Percentiles rank a stretch among this genome's conserved stretches.
These are phyloP conservation scores for Cryptococcus sp. DNA, from an alignment of 1,284 basidiomycete genomes.

Conservation along the genomic window DNA sequence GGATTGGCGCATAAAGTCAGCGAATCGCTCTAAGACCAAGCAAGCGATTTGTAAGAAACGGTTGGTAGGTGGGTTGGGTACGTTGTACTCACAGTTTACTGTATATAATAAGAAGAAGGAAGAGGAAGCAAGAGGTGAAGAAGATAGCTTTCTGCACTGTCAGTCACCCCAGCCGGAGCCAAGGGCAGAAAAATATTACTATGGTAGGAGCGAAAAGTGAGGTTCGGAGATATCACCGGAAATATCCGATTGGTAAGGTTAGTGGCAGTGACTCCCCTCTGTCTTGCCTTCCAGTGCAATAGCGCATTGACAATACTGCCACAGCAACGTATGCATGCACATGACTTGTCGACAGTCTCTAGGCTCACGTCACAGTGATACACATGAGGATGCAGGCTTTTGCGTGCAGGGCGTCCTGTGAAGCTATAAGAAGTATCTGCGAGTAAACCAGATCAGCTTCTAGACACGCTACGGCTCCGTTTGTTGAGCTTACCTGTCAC, in stretches of 20 bases:
- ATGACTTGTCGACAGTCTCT: too few relatives aligned
- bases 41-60: conserved; percentile 3
- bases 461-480: neutral
- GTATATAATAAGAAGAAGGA: conserved; percentile 3
- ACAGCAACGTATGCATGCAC: too few relatives aligned
- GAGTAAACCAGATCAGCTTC: neutral
- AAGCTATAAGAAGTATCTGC: conserved; percentile 13
- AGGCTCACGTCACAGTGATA: too few relatives aligned
- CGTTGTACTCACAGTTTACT: conserved; percentile 5
- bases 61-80: neutral
- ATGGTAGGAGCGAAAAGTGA: too few relatives aligned
- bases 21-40: conserved; percentile 1
- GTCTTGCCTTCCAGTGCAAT: too few relatives aligned
- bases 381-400: too few relatives aligned
- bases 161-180: too few relatives aligned
- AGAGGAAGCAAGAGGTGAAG: conserved; percentile 1
- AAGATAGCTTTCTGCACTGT: too few relatives aligned
- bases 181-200: too few relatives aligned
- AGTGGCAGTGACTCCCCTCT: too few relatives aligned
- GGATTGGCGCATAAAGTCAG: conserved; percentile 5
- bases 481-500: conserved; percentile 61
- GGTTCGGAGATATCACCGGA: neutral
- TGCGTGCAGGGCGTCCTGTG: too few relatives aligned
- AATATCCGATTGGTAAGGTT: neutral
- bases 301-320: too few relatives aligned